phyloP scores from a whole-genome alignment of 2,329 filamentous ascomycete genomes.

The Botrytis fabae region DNA sequence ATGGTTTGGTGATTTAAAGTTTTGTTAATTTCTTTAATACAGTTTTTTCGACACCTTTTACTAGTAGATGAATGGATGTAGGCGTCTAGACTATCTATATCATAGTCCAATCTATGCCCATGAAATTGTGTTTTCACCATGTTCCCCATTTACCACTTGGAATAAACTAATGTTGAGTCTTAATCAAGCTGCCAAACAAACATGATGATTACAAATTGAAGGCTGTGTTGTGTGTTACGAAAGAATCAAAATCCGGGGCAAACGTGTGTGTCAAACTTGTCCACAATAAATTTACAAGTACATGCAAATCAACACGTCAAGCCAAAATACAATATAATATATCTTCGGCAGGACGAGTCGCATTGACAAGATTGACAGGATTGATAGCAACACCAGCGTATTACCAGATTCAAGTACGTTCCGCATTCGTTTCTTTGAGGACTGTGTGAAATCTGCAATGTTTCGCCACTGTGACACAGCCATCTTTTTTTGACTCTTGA shows the following conservation, averaged over 20 bases:
- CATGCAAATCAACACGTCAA: background rate
- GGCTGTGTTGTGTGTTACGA: background rate
- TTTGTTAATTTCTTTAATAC: background rate
- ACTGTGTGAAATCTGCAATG: slow-evolving; percentile 19
- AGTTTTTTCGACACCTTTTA: background rate
- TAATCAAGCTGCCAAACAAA: background rate
- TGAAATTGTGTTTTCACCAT: background rate
- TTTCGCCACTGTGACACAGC: slow-evolving; percentile 22
- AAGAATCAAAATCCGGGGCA: background rate
- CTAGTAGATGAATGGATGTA: no score
- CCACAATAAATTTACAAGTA: background rate
- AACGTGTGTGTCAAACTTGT: background rate
- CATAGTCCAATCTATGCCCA: background rate
- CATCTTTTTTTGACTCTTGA: slow-evolving; percentile 14
- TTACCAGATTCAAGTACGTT: background rate
- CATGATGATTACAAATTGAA: background rate
- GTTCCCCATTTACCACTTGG: background rate
- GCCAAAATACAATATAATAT: background rate
- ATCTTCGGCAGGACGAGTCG: background rate
- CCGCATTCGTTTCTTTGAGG: slow-evolving; percentile 12
- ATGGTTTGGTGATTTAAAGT: background rate
- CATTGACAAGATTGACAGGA: background rate
- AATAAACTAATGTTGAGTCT: background rate
- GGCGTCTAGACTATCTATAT: background rate
- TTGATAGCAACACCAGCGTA: background rate